Conservation (phyloP, 192 early-diverging fungal species). For the Entomortierella beljakovae region DNA sequence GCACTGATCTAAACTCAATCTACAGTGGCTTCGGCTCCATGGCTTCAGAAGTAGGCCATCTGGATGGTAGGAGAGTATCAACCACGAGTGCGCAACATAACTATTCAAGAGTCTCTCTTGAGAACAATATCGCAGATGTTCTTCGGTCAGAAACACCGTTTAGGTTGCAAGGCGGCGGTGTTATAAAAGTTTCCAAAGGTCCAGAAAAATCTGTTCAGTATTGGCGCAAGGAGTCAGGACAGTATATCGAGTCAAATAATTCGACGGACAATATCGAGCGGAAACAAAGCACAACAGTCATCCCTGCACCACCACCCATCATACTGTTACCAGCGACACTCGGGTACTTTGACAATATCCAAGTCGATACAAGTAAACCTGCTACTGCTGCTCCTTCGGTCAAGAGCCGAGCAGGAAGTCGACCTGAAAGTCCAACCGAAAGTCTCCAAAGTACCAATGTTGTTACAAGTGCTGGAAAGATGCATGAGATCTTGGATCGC, state of each 20-base stretch:
- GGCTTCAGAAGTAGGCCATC: slow-evolving; percentile 3
- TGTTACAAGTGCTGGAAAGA: slow-evolving; percentile 37
- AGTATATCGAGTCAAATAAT: slow-evolving; percentile 18
- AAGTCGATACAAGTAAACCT: not conserved
- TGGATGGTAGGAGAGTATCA: slow-evolving; percentile 25
- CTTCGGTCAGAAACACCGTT: slow-evolving; percentile 24
- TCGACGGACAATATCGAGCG: slow-evolving; percentile 1
- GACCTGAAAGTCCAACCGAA: slow-evolving; percentile 46
- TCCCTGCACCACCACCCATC: slow-evolving; percentile 11
- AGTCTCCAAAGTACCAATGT: slow-evolving; percentile 37
- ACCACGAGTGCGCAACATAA: slow-evolving; percentile 3
- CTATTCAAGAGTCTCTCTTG: slow-evolving; percentile 23
- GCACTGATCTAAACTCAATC: slow-evolving; percentile 20
- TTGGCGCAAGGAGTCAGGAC: slow-evolving; percentile 48
- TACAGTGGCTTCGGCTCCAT: slow-evolving; percentile 17
- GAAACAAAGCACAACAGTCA: not conserved
- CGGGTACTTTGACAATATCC: slow-evolving; percentile 28
- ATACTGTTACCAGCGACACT: slow-evolving; percentile 17
- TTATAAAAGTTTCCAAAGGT: slow-evolving; percentile 49
- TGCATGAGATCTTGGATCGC: slow-evolving; percentile 54
- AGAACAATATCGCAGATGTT: slow-evolving; percentile 36
- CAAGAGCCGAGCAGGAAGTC: slow-evolving; percentile 24
- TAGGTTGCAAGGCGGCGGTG: slow-evolving; percentile 31
- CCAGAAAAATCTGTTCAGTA: slow-evolving; percentile 53
- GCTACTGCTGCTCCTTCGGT: slow-evolving; percentile 10